These are phyloP conservation scores for Quercus tomentella DNA, from an alignment of 331 rosid genomes.

Conservation along the genomic window DNA sequence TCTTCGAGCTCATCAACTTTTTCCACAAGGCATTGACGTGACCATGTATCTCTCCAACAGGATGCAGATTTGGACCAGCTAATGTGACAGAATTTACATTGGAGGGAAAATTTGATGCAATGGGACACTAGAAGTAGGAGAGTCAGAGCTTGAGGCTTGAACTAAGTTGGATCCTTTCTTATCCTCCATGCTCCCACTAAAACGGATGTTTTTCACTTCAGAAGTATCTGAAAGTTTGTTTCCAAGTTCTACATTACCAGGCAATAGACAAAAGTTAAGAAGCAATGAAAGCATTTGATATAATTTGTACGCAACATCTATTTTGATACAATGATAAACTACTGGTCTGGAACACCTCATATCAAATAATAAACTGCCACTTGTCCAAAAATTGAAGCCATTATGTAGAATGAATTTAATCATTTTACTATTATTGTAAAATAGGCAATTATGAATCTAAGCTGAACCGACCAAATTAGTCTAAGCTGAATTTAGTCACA, in stretches of 20 bases:
- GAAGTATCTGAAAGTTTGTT: slow-evolving; percentile 35
- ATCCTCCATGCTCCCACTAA: slow-evolving; percentile 24
- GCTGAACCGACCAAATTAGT: no score
- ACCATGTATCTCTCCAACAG: slow-evolving; percentile 75
- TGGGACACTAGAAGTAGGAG: slow-evolving; percentile 29
- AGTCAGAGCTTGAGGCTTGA: slow-evolving; percentile 18
- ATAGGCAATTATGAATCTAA: no score
- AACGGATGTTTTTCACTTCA: slow-evolving; percentile 25
- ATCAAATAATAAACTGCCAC: no score
- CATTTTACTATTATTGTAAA: no score
- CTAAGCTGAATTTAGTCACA: no score
- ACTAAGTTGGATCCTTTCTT: slow-evolving; percentile 24
- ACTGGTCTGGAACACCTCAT: no score
- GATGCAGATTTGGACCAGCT: slow-evolving; percentile 64
- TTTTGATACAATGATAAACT: no score
- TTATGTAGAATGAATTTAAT: no score
- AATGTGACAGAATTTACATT: slow-evolving; percentile 31
- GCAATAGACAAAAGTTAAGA: slow-evolving; percentile 6
- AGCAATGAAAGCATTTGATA: background rate
- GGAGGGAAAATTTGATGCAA: slow-evolving; percentile 34
- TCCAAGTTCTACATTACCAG: slow-evolving; percentile 37
- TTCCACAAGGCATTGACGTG: background rate
- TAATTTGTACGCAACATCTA: background rate
- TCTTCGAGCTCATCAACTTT: background rate
- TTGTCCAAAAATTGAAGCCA: no score